Percentiles rank a stretch among this genome's conserved stretches.
Evolutionary conservation across 140 eudicot genomes (phyloP).

Genomic region (Flaveria floridana): DNA sequence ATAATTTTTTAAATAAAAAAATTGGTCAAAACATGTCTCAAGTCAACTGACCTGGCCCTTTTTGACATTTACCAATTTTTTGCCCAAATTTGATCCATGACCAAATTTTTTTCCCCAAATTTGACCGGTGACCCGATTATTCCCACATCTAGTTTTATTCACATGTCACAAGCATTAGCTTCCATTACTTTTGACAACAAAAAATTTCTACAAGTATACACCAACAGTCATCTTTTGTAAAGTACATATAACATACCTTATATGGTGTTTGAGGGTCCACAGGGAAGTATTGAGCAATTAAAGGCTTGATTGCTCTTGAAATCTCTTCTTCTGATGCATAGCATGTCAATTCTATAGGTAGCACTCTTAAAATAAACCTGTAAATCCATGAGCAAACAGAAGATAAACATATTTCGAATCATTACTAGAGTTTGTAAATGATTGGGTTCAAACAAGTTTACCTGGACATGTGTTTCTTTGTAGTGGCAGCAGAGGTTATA

Average conservation of each 20-base stretch:
- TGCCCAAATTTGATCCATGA: not conserved
- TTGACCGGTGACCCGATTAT: not conserved
- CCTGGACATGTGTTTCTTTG: slow-evolving; percentile 85
- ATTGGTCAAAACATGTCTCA: not conserved
- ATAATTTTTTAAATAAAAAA: not conserved
- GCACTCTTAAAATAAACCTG: slow-evolving; percentile 79
- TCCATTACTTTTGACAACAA: not conserved
- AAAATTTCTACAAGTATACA: not conserved
- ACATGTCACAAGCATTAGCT: not conserved
- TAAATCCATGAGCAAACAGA: slow-evolving; percentile 15
- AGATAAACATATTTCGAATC: not conserved
- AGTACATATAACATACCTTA: slow-evolving; percentile 47
- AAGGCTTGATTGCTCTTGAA: slow-evolving; percentile 70
- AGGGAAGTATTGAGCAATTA: slow-evolving; percentile 68
- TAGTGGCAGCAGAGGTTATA: slow-evolving; percentile 70
- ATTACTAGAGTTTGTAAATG: not conserved
- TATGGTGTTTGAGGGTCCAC: slow-evolving; percentile 58
- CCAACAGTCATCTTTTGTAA: not conserved
- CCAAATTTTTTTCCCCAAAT: not conserved
- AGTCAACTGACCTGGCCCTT: not conserved
- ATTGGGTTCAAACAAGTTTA: slow-evolving; percentile 15
- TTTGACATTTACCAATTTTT: not conserved
- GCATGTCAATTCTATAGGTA: slow-evolving; percentile 85
- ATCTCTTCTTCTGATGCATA: slow-evolving; percentile 93
- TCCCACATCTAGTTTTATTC: slow-evolving; percentile 1